phyloP scores from a whole-genome alignment of 257 asterid species.

The Linaria vulgaris region DNA sequence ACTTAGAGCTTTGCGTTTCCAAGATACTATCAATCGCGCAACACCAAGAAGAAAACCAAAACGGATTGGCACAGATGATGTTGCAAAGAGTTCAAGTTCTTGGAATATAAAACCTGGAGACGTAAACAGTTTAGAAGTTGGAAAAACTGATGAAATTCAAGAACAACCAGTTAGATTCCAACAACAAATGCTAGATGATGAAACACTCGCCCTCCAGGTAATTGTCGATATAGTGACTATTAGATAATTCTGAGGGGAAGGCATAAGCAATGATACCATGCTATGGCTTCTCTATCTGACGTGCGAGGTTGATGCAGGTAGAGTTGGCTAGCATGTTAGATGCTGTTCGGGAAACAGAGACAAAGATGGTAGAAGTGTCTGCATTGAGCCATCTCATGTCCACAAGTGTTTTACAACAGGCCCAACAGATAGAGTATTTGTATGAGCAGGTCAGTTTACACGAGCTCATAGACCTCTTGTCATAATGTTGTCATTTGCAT shows the following conservation, averaged over 20 bases:
- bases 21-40: slow-evolving; percentile 80
- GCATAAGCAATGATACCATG: slow-evolving; percentile 6
- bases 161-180: slow-evolving; percentile 60
- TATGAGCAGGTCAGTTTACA: slow-evolving; percentile 62
- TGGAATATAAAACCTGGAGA: slow-evolving; percentile 32
- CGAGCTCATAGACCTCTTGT: neutral
- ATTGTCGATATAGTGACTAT: slow-evolving; percentile 11
- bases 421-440: slow-evolving; percentile 84
- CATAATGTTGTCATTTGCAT: neutral
- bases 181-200: slow-evolving; percentile 76
- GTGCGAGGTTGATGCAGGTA: slow-evolving; percentile 42
- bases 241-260: slow-evolving; percentile 3
- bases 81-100: slow-evolving; percentile 39
- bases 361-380: slow-evolving; percentile 93
- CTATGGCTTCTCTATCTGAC: slow-evolving; percentile 1
- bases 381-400: slow-evolving; percentile 96
- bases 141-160: slow-evolving; percentile 46
- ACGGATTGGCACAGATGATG: slow-evolving; percentile 29
- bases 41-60: slow-evolving; percentile 75
- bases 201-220: slow-evolving; percentile 92
- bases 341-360: slow-evolving; percentile 86
- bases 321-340: slow-evolving; percentile 84
- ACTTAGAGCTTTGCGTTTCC: slow-evolving; percentile 94
- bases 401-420: slow-evolving; percentile 87
- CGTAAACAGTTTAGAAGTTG: slow-evolving; percentile 37